Base-by-base conservation (phyloP, 2,329 filamentous ascomycete species). In the Parastagonospora avenae region DNA sequence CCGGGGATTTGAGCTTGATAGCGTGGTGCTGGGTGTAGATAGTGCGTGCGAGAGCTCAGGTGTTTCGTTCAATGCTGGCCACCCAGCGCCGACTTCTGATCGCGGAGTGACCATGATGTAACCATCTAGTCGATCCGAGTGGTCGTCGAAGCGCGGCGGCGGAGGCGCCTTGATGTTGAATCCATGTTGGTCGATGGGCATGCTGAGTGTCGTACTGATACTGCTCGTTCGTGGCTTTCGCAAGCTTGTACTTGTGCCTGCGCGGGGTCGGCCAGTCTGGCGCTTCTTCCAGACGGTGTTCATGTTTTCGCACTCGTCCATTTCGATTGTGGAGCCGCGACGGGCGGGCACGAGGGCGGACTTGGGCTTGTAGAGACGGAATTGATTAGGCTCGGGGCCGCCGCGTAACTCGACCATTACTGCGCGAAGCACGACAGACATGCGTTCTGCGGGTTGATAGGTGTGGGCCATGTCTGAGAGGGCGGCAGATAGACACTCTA, bases 401-500 rank as follows among this genome's bases (percentile, higher is more conserved):
- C 67, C 61, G 29, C 67, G 67, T 2, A 83, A 73, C 54, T 83
- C 79, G 6, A 76, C 68, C 33, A 82, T 74, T n/a, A 83, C 79
- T n/a, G 76, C 77, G 52, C 80, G 77, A 4, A 84, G 74, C 5
- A 83, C 74, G 12, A 76, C 71, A 28, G 80, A 78, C 80, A 84
- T 84, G 45, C 78, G 75, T 30, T 78, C 76, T 0, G 81, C 81
- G 1, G 82, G 81, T 48, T 82, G 77, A 62, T 82, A 84, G 1
- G 77, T 78, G 15, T 75, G 66, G 40, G 76, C 75, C 81, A 84
- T 82, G 54, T 83, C 82, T 15, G 76, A 72, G 7, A 84, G 74
- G 4, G 80, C 78, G 9, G 76, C 73, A 0, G 79, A 78, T 1
- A 84, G 74, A 31, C 80, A 81, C 66, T 83, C 80, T 9, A 84